Evolutionary conservation across 2,329 filamentous ascomycete genomes (phyloP), one percentile per base, ranked within the genome.

Genomic region (Pseudogymnoascus verrucosus): DNA sequence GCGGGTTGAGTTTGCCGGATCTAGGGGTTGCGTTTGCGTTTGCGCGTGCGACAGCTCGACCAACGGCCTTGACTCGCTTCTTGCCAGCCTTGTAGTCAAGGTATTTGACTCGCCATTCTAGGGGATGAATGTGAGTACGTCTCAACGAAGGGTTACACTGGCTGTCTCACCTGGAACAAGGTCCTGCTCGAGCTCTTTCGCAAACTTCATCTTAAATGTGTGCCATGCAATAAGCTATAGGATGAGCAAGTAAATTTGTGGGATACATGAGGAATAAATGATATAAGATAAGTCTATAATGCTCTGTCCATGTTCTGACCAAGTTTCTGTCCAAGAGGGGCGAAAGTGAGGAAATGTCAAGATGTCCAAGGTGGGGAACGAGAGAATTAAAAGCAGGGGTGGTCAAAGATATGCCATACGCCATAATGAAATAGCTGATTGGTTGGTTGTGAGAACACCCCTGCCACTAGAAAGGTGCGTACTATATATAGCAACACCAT

Each of bases 31-130:
- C 75, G 65, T 83, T 79, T 74, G 84, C 75, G 65, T 83, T 79
- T 73, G 84, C 75, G 78, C 85, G 77, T 78, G 84, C 81, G 66
- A 95, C 82, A 65, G 91, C 91, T 66, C 89, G 84, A 23, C 82
- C 78, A 62, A 97, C 87, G 64, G 86, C 87, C 76, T 97, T 98
- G 75, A 98, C 82, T 74, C 92, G 89, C 78, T 97, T 97, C 78
- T 98, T 98, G 65, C 92, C 93, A 64, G 87, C 87, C 82, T 96
- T 96, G 81, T 98, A 98, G 77, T 97, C 86, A 70, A 98, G 83
- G 76, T 97, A 98, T 76, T 96, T 96, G 75, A 88, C 84, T 71
- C 90, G 86, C 93, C 93, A 98, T 84, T 98, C 85, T 88, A 69
- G 28, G 12, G 7, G 34, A 64, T 11, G 7, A 28, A 64, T 62